Base-by-base conservation (phyloP, 106 monocot genomes). In the Allium cepa region DNA sequence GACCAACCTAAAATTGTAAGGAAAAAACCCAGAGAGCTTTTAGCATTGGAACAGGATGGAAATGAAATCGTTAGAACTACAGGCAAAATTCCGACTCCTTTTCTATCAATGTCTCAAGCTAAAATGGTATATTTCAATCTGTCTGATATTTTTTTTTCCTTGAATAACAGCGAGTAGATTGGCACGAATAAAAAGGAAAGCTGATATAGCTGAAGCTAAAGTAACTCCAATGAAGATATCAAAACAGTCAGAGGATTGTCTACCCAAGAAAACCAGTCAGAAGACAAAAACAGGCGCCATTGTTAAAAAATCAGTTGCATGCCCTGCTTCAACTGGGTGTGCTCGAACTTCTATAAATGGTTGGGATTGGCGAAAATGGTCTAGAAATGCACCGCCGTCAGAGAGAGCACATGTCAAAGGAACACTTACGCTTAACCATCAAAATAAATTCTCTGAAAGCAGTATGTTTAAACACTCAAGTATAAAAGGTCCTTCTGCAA, bases 341-440 rank as follows among this genome's bases (percentile, higher is more conserved):
- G 92, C 92, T 71, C 82, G 97, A 66, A 79, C 85, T 61, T 99
- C 97, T 11, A 85, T 99, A 4, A 71, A 67, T 72, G 97, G 97
- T 49, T 99, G 97, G 92, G 89, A 84, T 7, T 99, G 97, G 97
- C 86, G 80, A 59, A 73, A 74, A 46, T 99, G 97, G 97, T 92
- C 97, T 9, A 77, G 71, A 8, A 82, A 72, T 79, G 89, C 92
- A 28, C 77, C 75, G 67, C 90, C 88, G 17, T 84, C 87, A 63
- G 92, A 99, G 3, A 84, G 84, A 62, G 82, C 77, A 59, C 82
- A 76, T 59, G 75, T 67, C 4, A 87, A 80, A 82, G 90, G 86
- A 71, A 63, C 52, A 17, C 83, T 51, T 49, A 56, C 68, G 36
- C 46, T 16, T 69, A 55, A 64, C 17, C 47, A 18, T 3, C 49